Evolutionary conservation across 768 basidiomycete genomes (phyloP), one percentile per base, ranked within the genome.

Genomic region (Lentinula guzmanii): DNA sequence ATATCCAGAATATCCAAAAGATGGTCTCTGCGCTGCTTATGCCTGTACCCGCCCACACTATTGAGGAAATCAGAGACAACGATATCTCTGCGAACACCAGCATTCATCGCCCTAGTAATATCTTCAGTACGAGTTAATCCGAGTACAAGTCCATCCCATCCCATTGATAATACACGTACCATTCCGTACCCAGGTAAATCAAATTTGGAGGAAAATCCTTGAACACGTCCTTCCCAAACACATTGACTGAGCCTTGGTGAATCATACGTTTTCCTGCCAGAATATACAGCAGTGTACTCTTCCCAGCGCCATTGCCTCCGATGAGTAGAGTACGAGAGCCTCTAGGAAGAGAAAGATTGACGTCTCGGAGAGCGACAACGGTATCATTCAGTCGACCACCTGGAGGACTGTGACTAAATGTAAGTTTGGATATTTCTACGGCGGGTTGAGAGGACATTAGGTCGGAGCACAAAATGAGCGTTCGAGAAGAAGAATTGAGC

Each of bases 261-360:
- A 60, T 52, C 59, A 60, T 37, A 3, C 59, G 83, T 73, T 95
- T 98, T 7, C 96, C 96, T 0, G 96, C 96, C 5, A 98, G 81
- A 61, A 98, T 89, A 69, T 96, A 91, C 16, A 99, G 80, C 11
- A 99, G 78, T 4, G 96, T 98, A n/a, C 94, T 95, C 74, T 99
- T 98, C 8, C 96, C 96, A 55, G 93, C 90, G 74, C 96, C 96
- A 71, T 98, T 98, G 0, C 55, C 93, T 52, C 97, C 96, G 43
- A 98, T 78, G 50, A 98, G 75, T 62, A 99, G 81, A 52, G 91
- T 93, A 52, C 95, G 82, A 1, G 89, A 89, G 1, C 93, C 96
- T 16, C 74, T 76, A 2, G 85, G 85, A 4, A 98, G 82, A 58
- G 77, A 65, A 33, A 98, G 75, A 65, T 77, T 77, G 64, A 98